Base-by-base conservation (phyloP, 495 filamentous ascomycete genomes). In the Penicillium ochrochloron region DNA sequence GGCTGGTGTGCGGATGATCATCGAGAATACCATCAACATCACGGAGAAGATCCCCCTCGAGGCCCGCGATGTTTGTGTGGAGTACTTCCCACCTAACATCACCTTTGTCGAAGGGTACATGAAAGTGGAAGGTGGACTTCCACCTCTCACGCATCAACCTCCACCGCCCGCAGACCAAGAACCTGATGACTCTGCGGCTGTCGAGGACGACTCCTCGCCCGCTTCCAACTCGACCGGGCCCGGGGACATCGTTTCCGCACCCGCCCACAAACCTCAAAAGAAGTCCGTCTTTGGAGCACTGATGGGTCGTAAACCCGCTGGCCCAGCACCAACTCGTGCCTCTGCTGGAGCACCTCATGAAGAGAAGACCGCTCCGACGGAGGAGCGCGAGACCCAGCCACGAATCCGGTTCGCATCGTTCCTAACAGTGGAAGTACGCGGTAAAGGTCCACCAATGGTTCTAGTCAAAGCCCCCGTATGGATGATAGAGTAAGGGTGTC, bases 391-490 rank as follows among this genome's bases (percentile, higher is more conserved):
- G 33, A 64, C 23, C 39, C 59, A 21, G 12, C 33, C 68, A n/a
- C 78, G 74, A 37, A 88, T 98, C 51, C 85, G 95, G 31, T 88
- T 97, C 72, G 87, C 94, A 21, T 90, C 90, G 2, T 97, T 97
- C 70, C 79, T 97, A 51, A 89, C 87, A 0, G 90, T 96, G 10
- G 92, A 97, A 75, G 92, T 98, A 8, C 82, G 93, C 62, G 79
- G 79, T 9, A 75, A 77, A 48, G 79, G 78, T 3, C 75, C 78
- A 4, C 82, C 90, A 67, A 92, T 89, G 73, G 90, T 97, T 58
- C 77, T 99, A 70, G 82, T 90, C 21, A 97, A 97, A 80, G 90
- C 95, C 42, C 93, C 96, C 17, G 92, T 97, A n/a, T 99, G 91
- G 86, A 78, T 84, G 31, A 69, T 90, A 19, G 81, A 79, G 61